Base-by-base conservation (phyloP, 2,329 filamentous ascomycete genomes). In the Claviceps arundinis region DNA sequence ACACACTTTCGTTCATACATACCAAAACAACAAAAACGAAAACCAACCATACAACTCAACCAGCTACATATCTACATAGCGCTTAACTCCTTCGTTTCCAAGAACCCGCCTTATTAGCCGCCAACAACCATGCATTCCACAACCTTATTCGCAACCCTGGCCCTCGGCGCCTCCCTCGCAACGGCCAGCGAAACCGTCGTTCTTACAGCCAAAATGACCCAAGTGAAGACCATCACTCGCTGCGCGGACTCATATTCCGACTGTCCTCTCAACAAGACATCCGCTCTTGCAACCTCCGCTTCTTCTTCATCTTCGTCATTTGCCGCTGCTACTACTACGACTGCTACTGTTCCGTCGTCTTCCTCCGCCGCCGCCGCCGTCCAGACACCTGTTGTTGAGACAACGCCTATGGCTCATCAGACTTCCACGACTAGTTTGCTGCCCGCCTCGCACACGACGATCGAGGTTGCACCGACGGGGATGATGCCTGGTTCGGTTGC, bases 111-210 rank as follows among this genome's bases (percentile, higher is more conserved):
- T n/a, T 24, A 14, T 37, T 24, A 40, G 22, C 16, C 44, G 48
- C 22, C n/a, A 0, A 57, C 58, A 70, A 73, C 64, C 57, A 76
- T 76, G 73, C 71, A 69, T 60, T 68, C 72, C 68, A 65, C 71
- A 56, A 64, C 62, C 61, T 58, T 74, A 62, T 55, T 72, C 60
- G 59, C 67, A 56, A 57, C 72, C 57, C 56, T 74, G 57, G 69
- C 70, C 59, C 67, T 67, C 57, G 59, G 64, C 54, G 65, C 66
- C 62, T 68, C 68, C 52, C 64, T 70, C 47, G 65, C 66, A 48
- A 61, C 64, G 55, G 68, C 67, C 54, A 61, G 62, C 24, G 47
- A 64, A 42, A 73, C 68, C 55, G 69, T 67, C 52, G 69, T 66
- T 11, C 50, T 67, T 53, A 76, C 73, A 52, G 69, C 69, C 16